phyloP scores from a whole-genome alignment of 768 basidiomycete genomes.

The Goffeauzyma gilvescens region DNA sequence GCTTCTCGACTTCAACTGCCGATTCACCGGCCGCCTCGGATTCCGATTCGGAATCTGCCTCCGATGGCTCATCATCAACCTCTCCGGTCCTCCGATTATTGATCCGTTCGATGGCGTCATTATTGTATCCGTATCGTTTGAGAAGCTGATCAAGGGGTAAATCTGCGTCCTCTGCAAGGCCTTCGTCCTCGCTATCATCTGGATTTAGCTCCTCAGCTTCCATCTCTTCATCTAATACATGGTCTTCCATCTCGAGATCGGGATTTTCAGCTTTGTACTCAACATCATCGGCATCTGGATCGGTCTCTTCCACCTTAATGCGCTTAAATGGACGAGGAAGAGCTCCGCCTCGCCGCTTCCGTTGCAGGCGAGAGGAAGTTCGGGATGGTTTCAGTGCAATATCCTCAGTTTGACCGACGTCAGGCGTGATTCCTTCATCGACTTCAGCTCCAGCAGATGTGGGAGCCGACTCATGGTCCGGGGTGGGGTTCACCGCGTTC shows the following conservation, averaged over 20 bases:
- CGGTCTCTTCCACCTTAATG: constrained; percentile 9
- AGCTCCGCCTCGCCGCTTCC: background rate
- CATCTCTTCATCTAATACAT: constrained; percentile 34
- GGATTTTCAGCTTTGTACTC: constrained; percentile 21
- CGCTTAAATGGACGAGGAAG: constrained; percentile 5
- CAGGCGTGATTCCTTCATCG: no score
- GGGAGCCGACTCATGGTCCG: no score
- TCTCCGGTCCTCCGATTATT: no score
- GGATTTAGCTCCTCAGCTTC: constrained; percentile 33
- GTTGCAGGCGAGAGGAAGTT: background rate
- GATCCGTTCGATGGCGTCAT: background rate
- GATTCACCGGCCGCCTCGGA: constrained; percentile 10
- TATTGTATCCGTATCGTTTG: constrained; percentile 30
- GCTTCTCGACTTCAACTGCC: constrained; percentile 3
- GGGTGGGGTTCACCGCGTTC: no score
- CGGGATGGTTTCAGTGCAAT: background rate
- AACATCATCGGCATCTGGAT: constrained; percentile 23
- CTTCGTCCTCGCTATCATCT: constrained; percentile 32
- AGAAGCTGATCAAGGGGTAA: constrained; percentile 35
- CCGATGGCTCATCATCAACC: constrained; percentile 8
- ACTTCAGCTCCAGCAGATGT: no score
- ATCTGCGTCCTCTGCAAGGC: constrained; percentile 33
- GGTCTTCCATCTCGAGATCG: constrained; percentile 32
- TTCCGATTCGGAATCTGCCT: background rate
- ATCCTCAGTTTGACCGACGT: background rate